phyloP scores from a whole-genome alignment of 495 filamentous ascomycete genomes.

The Mytilinidion resinicola region DNA sequence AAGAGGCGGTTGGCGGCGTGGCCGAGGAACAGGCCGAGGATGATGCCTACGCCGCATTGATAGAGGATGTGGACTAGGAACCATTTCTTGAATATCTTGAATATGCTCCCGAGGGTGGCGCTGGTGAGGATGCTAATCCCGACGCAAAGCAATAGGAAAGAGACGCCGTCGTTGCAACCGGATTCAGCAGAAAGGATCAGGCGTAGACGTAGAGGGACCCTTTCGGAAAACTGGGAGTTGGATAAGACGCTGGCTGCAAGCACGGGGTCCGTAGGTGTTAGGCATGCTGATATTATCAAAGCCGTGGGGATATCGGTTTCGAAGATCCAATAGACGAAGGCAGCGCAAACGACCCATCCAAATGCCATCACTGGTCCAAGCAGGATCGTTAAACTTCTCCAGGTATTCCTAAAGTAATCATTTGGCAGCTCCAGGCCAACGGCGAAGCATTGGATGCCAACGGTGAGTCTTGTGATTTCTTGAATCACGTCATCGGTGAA shows the following conservation, averaged over 20 bases:
- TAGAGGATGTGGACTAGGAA: conserved; percentile 45
- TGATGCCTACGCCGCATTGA: conserved; percentile 43
- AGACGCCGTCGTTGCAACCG: conserved; percentile 47
- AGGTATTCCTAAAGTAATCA: conserved; percentile 39
- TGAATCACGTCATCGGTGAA: conserved; percentile 41
- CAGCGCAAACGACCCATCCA: conserved; percentile 43
- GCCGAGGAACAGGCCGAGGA: conserved; percentile 40
- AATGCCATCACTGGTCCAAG: conserved; percentile 48
- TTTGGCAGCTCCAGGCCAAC: conserved; percentile 46
- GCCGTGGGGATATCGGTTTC: conserved; percentile 35
- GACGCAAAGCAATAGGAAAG: conserved; percentile 46
- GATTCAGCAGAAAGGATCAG: conserved; percentile 45
- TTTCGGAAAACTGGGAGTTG: conserved; percentile 39
- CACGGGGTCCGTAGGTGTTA: conserved; percentile 48
- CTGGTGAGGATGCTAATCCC: conserved; percentile 37
- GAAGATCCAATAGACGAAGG: conserved; percentile 39
- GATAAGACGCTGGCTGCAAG: conserved; percentile 43
- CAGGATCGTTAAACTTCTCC: conserved; percentile 41
- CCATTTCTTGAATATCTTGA: conserved; percentile 43
- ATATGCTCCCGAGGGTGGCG: conserved; percentile 21
- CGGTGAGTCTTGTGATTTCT: conserved; percentile 43
- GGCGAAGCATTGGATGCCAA: conserved; percentile 45
- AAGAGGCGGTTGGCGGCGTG: conserved; percentile 38
- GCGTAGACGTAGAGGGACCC: conserved; percentile 43
- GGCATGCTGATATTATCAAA: conserved; percentile 44